Base-by-base conservation (phyloP, 2,329 filamentous ascomycete genomes). In the Capronia epimyces region DNA sequence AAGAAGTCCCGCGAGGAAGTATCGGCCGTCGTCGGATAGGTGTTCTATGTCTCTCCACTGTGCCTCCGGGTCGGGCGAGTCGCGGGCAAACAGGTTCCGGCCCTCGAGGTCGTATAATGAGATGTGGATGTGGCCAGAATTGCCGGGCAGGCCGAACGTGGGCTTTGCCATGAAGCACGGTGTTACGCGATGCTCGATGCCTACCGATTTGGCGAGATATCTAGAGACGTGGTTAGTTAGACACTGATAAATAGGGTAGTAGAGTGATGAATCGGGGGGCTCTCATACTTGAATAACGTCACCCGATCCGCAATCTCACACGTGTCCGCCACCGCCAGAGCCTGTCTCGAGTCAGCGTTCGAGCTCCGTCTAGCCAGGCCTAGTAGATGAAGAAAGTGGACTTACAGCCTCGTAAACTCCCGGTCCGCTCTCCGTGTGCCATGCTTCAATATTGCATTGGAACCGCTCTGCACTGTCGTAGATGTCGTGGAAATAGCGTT, bases 1-100 rank as follows among this genome's bases (percentile, higher is more conserved):
- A 0, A 97, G 77, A 2, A 97, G 70, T 6, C 93, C 93, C 0
- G 91, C 93, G 1, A 97, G 80, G 72, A 97, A 97, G 62, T 96
- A 85, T 7, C 90, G 81, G 2, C 93, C 91, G 15, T 95, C 69
- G 60, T 96, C 89, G 3, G 88, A 95, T 4, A 97, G 77, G 60
- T 86, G 72, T 24, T 79, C 81, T 9, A 95, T 75, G 64, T 96
- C 89, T 3, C 79, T 73, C 67, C 84, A 94, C 6, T 76, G 74
- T 1, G 89, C 77, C 27, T 84, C 76, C 6, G 80, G 75, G 63
- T 96, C 90, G 45, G 80, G 75, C 0, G 77, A 72, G 9, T 84
- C 82, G 36, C 90, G 82, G 48, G 80, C 81, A 60, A 97, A 84
- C 16, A 95, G 77, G 64, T 97, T 97, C 66, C 84, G 85, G 53